Conservation (phyloP, 768 basidiomycete species). For the Chiua virens region DNA sequence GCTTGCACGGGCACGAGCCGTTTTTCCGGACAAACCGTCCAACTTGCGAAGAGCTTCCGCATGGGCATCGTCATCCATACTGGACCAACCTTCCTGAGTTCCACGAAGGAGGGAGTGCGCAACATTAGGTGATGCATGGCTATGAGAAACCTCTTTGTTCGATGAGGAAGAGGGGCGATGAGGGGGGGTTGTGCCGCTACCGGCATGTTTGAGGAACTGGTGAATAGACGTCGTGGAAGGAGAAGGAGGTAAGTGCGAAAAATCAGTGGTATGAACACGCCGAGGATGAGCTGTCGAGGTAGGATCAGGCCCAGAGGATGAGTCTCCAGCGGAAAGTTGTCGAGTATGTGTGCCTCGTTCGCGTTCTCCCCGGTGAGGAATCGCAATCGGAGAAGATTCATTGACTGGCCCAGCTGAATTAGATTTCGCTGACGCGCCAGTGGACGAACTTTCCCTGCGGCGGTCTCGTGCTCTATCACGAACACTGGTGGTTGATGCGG, state of each 20-base stretch:
- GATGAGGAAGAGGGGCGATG: slow-evolving; percentile 36
- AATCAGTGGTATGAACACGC: slow-evolving; percentile 71
- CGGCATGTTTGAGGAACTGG: slow-evolving; percentile 67
- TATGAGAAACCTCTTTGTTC: slow-evolving; percentile 39
- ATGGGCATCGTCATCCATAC: slow-evolving; percentile 84
- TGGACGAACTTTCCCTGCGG: slow-evolving; percentile 48
- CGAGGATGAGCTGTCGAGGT: slow-evolving; percentile 50
- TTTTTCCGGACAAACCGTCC: slow-evolving; percentile 82
- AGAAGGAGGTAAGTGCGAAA: slow-evolving; percentile 88
- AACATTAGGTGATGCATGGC: slow-evolving; percentile 59
- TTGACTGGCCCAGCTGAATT: neutral
- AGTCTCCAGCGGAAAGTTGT: slow-evolving; percentile 69
- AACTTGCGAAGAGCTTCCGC: slow-evolving; percentile 90
- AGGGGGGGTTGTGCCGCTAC: slow-evolving; percentile 38
- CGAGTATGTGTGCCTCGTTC: slow-evolving; percentile 51
- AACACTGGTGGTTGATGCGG: slow-evolving; percentile 38
- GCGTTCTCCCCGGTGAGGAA: slow-evolving; percentile 25
- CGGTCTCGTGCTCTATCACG: slow-evolving; percentile 51
- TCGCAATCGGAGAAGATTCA: slow-evolving; percentile 26
- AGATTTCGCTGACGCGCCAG: slow-evolving; percentile 41
- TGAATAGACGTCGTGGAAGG: slow-evolving; percentile 90
- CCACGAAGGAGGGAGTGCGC: slow-evolving; percentile 85
- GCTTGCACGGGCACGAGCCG: slow-evolving; percentile 74
- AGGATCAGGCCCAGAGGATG: slow-evolving; percentile 52
- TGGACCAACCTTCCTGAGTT: slow-evolving; percentile 88